Base-by-base conservation (phyloP, 1,284 basidiomycete genomes). In the Malassezia globosa region DNA sequence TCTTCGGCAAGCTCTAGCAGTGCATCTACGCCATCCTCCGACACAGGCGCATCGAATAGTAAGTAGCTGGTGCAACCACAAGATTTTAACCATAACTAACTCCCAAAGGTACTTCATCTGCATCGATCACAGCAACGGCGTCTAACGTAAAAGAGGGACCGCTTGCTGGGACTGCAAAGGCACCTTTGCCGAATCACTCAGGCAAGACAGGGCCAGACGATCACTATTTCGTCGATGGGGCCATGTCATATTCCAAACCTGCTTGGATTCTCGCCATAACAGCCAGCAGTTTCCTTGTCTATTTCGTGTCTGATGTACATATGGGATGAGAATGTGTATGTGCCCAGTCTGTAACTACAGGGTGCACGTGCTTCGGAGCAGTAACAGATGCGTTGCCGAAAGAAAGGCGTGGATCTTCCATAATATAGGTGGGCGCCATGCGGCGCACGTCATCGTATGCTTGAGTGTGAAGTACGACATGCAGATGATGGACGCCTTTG, bases 61-160 rank as follows among this genome's bases (percentile, higher is more conserved):
- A n/a, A n/a, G n/a, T n/a, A n/a, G n/a, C n/a, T n/a, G n/a, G n/a
- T n/a, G n/a, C n/a, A n/a, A n/a, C n/a, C n/a, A n/a, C n/a, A n/a
- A n/a, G n/a, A n/a, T n/a, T n/a, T n/a, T n/a, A n/a, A n/a, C n/a
- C n/a, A n/a, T n/a, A n/a, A n/a, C n/a, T n/a, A n/a, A n/a, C n/a
- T n/a, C n/a, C n/a, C n/a, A n/a, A n/a, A n/a, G n/a, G n/a, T n/a
- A n/a, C n/a, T n/a, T n/a, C n/a, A n/a, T 40, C 45, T 7, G 14
- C 14, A 4, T n/a, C 42, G 5, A 51, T 51, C 31, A 51, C 49
- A 1, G 43, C 25, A 0, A 51, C 49, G n/a, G 49, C 36, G 13
- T 40, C 43, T 16, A 40, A 51, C 14, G 16, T 35, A 8, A 31
- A 19, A 8, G 25, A 22, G 6, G 49, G 49, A 3, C 16, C 16